phyloP scores from a whole-genome alignment of 805 yeast species.

The Nadsonia fulvescens region DNA sequence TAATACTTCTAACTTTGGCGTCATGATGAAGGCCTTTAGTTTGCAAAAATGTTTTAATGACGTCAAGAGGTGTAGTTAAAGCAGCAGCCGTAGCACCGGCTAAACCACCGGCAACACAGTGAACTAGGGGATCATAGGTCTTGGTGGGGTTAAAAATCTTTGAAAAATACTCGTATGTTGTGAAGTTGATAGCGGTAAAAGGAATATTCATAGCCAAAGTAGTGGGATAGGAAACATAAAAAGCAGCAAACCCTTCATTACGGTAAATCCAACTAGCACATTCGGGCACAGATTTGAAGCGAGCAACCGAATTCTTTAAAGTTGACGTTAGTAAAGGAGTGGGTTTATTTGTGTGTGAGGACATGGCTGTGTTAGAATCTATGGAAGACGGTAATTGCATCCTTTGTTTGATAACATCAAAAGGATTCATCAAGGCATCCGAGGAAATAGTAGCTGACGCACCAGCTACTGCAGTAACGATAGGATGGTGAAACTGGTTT shows the following conservation, averaged over 20 bases:
- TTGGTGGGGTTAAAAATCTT: slow-evolving; percentile 57
- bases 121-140: slow-evolving; percentile 71
- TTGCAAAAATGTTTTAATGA: slow-evolving; percentile 80
- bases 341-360: too few species aligned
- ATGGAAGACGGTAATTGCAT: slow-evolving; percentile 42
- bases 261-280: slow-evolving; percentile 17
- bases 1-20: slow-evolving; percentile 30
- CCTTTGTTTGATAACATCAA: slow-evolving; percentile 86
- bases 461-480: slow-evolving; percentile 76
- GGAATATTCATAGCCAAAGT: slow-evolving; percentile 85
- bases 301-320: too few species aligned
- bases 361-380: slow-evolving; percentile 12
- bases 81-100: slow-evolving; percentile 96
- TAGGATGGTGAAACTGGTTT: slow-evolving; percentile 31
- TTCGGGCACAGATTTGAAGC: slow-evolving; percentile 11
- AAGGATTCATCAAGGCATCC: slow-evolving; percentile 95
- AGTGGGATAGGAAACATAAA: slow-evolving; percentile 86
- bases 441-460: slow-evolving; percentile 82
- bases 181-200: slow-evolving; percentile 85
- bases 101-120: slow-evolving; percentile 82
- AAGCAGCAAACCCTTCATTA: slow-evolving; percentile 40
- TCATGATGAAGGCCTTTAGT: slow-evolving; percentile 29
- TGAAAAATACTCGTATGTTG: slow-evolving; percentile 76
- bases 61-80: slow-evolving; percentile 84
- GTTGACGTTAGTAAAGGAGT: too few species aligned